A percentile compares a stretch with the other conserved stretches of the same genome.
Conservation (phyloP, 1,139 yeast genomes). For the Wickerhamomyces sp. region DNA sequence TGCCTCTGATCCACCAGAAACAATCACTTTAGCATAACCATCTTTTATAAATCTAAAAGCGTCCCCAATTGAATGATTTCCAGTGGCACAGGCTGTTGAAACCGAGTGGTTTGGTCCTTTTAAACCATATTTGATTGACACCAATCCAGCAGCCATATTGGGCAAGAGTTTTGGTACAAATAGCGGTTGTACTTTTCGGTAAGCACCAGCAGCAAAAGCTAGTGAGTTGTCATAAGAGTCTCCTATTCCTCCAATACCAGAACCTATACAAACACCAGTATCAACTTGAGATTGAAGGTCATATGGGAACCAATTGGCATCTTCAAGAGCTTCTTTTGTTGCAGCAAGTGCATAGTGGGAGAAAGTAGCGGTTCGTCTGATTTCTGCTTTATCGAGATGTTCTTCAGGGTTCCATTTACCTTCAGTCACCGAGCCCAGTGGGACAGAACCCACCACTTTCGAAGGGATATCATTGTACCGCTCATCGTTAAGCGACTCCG, state of each 20-base stretch:
- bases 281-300: constrained; percentile 32
- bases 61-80: constrained; percentile 91
- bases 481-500: constrained; percentile 43
- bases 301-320: constrained; percentile 51
- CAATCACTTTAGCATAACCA: constrained; percentile 81
- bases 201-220: constrained; percentile 48
- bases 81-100: constrained; percentile 97
- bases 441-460: constrained; percentile 72
- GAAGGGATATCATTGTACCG: constrained; percentile 62
- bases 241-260: constrained; percentile 88
- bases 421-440: constrained; percentile 44
- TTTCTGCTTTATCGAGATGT: constrained; percentile 28
- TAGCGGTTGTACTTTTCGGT: constrained; percentile 74
- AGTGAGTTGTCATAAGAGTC: constrained; percentile 64
- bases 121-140: constrained; percentile 71
- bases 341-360: constrained; percentile 80
- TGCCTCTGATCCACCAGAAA: constrained; percentile 93
- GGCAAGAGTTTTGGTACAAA: constrained; percentile 79
- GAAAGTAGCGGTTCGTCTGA: constrained; percentile 62
- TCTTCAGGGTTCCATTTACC: constrained; percentile 47
- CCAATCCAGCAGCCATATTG: constrained; percentile 94
- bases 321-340: constrained; percentile 68
- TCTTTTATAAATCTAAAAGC: constrained; percentile 75
- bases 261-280: constrained; percentile 82
- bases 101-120: constrained; percentile 87